Percentiles rank a stretch among this genome's conserved stretches.
Evolutionary conservation across 1,284 basidiomycete species (phyloP).

Genomic region (Cutaneotrichosporon cutaneum): DNA sequence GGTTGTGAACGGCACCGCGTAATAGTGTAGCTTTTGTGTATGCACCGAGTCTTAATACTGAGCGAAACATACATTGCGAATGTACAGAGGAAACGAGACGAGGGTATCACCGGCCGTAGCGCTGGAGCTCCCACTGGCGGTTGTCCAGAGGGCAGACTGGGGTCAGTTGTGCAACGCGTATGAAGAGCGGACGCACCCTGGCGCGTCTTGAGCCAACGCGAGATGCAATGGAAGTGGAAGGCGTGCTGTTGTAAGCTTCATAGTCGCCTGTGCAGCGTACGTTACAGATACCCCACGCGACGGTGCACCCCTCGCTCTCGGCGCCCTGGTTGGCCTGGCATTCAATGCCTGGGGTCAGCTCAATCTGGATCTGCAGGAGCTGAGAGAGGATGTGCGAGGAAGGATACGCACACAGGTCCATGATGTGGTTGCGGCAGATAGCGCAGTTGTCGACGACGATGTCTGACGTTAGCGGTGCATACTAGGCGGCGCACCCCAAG

Average conservation of each 20-base stretch:
- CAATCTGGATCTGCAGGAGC: no score
- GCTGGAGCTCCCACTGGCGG: slow-evolving; percentile 54
- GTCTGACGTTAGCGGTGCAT: slow-evolving; percentile 57
- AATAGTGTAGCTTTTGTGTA: not conserved
- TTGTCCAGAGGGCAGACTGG: slow-evolving; percentile 95
- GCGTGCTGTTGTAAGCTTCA: slow-evolving; percentile 71
- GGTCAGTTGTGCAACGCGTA: slow-evolving; percentile 22
- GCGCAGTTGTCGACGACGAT: slow-evolving; percentile 96
- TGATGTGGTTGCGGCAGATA: slow-evolving; percentile 95
- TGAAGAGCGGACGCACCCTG: slow-evolving; percentile 57
- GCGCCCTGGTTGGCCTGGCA: slow-evolving; percentile 99
- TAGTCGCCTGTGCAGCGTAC: slow-evolving; percentile 56
- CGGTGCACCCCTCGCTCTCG: slow-evolving; percentile 92
- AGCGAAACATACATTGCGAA: slow-evolving; percentile 9
- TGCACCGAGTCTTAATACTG: slow-evolving; percentile 4
- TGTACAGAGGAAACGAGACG: slow-evolving; percentile 7
- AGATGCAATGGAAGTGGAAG: slow-evolving; percentile 99
- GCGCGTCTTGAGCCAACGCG: slow-evolving; percentile 97
- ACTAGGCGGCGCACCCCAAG: slow-evolving; percentile 69
- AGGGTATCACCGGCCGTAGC: slow-evolving; percentile 49
- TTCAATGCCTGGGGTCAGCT: slow-evolving; percentile 75
- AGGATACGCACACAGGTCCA: slow-evolving; percentile 82
- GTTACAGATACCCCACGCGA: slow-evolving; percentile 99
- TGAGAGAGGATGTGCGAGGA: no score
- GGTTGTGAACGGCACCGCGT: slow-evolving; percentile 4